Conservation (phyloP, 176 grass and related monocot genomes). For the Lolium multiflorum region DNA sequence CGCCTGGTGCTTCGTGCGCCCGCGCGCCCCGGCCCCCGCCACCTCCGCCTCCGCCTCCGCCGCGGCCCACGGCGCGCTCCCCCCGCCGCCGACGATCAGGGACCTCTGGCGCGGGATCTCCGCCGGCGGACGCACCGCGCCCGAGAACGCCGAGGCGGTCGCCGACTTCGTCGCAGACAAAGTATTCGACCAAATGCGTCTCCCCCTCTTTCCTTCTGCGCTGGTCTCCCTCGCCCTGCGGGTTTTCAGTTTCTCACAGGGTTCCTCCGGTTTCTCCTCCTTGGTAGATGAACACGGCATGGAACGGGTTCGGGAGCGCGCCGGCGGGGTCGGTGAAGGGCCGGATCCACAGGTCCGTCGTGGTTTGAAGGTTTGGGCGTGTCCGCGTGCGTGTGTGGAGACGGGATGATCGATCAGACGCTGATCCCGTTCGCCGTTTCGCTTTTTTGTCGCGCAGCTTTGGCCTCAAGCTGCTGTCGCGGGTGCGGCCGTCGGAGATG, state of each 20-base stretch:
- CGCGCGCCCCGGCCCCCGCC: slow-evolving; percentile 4
- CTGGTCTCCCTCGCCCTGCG: no score
- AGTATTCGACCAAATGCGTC: slow-evolving; percentile 39
- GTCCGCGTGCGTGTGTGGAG: background rate
- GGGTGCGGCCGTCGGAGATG: slow-evolving; percentile 83
- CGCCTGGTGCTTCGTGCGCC: slow-evolving; percentile 72
- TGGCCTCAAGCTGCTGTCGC: slow-evolving; percentile 80
- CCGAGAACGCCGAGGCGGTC: slow-evolving; percentile 70
- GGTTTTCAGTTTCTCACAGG: no score
- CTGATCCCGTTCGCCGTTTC: background rate
- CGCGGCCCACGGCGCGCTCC: slow-evolving; percentile 15
- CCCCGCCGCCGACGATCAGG: slow-evolving; percentile 44
- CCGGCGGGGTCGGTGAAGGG: slow-evolving; percentile 83
- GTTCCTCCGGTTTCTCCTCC: no score
- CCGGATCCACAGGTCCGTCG: slow-evolving; percentile 70
- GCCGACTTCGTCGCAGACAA: slow-evolving; percentile 77
- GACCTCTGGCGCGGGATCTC: slow-evolving; percentile 77
- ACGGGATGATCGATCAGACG: slow-evolving; percentile 7
- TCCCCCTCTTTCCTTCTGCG: background rate
- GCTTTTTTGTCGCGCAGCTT: slow-evolving; percentile 56
- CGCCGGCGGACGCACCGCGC: slow-evolving; percentile 38
- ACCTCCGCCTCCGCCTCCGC: background rate
- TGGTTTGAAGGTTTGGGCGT: slow-evolving; percentile 18
- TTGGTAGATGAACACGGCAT: slow-evolving; percentile 77
- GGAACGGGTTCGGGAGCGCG: slow-evolving; percentile 81